phyloP scores from a whole-genome alignment of 805 yeast genomes.

The Wickerhamomyces rabaulensis region DNA sequence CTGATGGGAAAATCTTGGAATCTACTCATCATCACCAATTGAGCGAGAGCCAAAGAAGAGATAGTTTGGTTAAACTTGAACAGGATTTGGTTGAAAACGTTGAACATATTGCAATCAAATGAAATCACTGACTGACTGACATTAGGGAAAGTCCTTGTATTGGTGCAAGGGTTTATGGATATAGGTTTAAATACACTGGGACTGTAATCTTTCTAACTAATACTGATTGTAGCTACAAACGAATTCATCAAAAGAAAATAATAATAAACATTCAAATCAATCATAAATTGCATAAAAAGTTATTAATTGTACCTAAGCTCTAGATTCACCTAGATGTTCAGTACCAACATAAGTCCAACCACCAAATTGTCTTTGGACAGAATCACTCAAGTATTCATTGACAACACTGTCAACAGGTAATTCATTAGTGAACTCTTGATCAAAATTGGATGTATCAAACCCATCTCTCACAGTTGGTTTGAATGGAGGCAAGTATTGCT shows the following conservation, averaged over 20 bases:
- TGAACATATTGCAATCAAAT: not conserved
- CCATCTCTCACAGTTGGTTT: constrained; percentile 86
- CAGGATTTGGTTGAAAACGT: constrained; percentile 6
- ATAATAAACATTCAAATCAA: not conserved
- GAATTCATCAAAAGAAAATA: not conserved
- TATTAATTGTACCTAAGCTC: not conserved
- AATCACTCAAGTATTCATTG: constrained; percentile 83
- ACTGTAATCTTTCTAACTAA: not conserved
- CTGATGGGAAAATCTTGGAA: constrained; percentile 7
- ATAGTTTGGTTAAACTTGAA: constrained; percentile 5
- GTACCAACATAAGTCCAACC: constrained; percentile 96
- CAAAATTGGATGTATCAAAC: constrained; percentile 90
- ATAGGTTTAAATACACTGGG: not conserved
- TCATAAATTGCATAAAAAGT: not conserved
- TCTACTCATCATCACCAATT: not conserved
- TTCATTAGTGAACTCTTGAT: constrained; percentile 86
- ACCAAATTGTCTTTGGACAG: constrained; percentile 97
- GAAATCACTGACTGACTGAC: not conserved
- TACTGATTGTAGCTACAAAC: too few species aligned
- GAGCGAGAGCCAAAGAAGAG: not conserved
- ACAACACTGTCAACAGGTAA: constrained; percentile 94
- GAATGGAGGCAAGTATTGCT: constrained; percentile 92
- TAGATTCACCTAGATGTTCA: constrained; percentile 35
- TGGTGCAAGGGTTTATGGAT: not conserved
- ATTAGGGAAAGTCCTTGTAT: too few species aligned